These are phyloP conservation scores for Lachnellula occidentalis DNA, from an alignment of 2,329 filamentous ascomycete genomes.

Conservation along the genomic window DNA sequence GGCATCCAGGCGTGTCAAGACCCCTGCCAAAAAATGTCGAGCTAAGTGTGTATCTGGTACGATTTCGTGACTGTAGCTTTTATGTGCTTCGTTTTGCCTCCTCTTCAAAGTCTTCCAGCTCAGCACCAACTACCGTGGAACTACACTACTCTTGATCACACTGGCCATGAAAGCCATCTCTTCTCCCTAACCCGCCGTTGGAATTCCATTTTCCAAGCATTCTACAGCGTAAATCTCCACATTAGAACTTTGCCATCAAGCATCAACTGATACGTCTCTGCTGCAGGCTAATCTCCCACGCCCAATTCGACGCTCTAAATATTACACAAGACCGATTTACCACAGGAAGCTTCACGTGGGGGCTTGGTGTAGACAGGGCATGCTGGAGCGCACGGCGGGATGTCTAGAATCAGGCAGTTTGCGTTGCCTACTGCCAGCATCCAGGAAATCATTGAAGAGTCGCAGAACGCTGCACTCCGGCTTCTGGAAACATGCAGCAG, in stretches of 20 bases:
- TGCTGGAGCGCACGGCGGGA: constrained; percentile 55
- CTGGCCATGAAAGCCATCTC: neutral
- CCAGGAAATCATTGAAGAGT: constrained; percentile 29
- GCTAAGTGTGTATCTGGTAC: neutral
- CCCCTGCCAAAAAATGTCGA: neutral
- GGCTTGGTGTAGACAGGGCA: constrained; percentile 33
- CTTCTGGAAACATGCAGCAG: constrained; percentile 51
- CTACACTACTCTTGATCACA: neutral
- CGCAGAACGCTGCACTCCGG: constrained; percentile 47
- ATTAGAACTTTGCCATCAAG: neutral
- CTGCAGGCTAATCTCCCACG: neutral
- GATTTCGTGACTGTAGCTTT: neutral
- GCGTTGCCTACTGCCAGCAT: constrained; percentile 41
- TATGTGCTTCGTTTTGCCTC: neutral
- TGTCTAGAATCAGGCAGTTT: constrained; percentile 51
- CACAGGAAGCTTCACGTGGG: constrained; percentile 1
- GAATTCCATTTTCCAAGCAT: constrained; percentile 15
- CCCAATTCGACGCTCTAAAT: neutral
- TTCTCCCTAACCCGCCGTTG: no score
- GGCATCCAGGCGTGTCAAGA: neutral
- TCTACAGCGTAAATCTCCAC: constrained; percentile 12
- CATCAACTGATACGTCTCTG: neutral
- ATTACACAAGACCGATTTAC: neutral
- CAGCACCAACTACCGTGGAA: neutral
- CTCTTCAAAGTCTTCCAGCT: neutral